Evolutionary conservation across 2,329 filamentous ascomycete genomes (phyloP).

Genomic region (Colletotrichum siamense): DNA sequence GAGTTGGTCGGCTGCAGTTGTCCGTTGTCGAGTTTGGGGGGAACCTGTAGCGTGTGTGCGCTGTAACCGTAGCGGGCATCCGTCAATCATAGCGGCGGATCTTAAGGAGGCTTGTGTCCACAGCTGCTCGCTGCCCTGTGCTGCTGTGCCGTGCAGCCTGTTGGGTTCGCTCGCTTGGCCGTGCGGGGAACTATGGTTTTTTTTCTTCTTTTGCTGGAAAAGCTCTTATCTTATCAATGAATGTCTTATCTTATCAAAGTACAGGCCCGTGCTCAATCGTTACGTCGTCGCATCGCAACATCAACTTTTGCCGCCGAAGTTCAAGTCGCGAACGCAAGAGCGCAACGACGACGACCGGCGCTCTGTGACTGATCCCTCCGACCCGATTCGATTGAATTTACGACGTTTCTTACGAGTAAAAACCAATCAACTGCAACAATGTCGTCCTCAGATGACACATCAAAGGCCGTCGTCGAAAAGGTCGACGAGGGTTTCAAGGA

Average conservation of each 20-base stretch:
- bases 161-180: neutral
- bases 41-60: neutral
- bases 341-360: neutral
- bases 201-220: neutral
- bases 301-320: neutral
- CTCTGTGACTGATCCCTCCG: neutral
- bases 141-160: neutral
- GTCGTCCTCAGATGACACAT: neutral
- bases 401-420: neutral
- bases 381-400: neutral
- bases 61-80: neutral
- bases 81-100: slow-evolving; percentile 13
- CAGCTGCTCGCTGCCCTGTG: neutral
- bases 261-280: neutral
- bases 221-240: neutral
- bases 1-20: neutral
- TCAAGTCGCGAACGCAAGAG: neutral
- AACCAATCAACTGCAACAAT: neutral
- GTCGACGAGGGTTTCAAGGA: slow-evolving; percentile 12
- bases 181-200: neutral
- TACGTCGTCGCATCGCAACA: neutral
- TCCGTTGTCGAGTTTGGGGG: neutral
- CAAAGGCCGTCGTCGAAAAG: neutral
- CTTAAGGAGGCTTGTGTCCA: neutral
- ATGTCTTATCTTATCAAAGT: neutral